These are phyloP conservation scores for Pythium grandisporangium DNA, from an alignment of 352 stramenopile genomes.

Conservation along the genomic window DNA sequence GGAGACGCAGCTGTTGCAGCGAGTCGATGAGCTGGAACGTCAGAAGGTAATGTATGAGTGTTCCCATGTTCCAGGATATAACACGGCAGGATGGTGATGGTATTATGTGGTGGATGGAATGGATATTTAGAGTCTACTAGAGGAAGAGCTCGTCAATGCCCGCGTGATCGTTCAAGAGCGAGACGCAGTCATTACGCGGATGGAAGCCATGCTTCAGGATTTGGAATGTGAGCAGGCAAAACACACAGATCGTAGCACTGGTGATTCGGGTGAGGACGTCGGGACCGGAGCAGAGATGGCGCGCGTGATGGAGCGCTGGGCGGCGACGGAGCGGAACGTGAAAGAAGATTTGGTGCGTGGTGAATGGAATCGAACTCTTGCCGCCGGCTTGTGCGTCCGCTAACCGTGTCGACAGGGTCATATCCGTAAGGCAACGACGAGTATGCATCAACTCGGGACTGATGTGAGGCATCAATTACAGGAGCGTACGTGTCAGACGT, in stretches of 20 bases:
- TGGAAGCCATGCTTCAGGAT: slow-evolving; percentile 4
- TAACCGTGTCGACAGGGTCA: slow-evolving; percentile 7
- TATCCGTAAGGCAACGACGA: slow-evolving; percentile 6
- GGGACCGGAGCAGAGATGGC: background rate
- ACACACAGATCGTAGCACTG: background rate
- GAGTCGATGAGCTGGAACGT: slow-evolving; percentile 5
- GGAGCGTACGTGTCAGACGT: slow-evolving; percentile 11
- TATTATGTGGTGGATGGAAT: too few species aligned
- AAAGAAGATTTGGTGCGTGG: slow-evolving; percentile 8
- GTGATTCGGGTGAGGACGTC: background rate
- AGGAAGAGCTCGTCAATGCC: too few species aligned
- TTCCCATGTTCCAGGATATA: background rate
- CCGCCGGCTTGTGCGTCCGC: background rate
- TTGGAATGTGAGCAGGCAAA: background rate
- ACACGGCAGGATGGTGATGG: too few species aligned
- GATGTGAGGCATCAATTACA: slow-evolving; percentile 10
- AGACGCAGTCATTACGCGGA: background rate
- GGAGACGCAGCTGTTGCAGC: background rate
- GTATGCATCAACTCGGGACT: slow-evolving; percentile 7
- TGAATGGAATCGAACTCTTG: background rate
- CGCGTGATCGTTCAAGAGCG: background rate
- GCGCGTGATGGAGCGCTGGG: background rate
- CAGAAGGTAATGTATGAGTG: background rate
- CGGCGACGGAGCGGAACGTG: slow-evolving; percentile 6
- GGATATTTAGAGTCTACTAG: too few species aligned